Conservation (phyloP, 2,329 filamentous ascomycete genomes). For the Hirsutella thompsonii region DNA sequence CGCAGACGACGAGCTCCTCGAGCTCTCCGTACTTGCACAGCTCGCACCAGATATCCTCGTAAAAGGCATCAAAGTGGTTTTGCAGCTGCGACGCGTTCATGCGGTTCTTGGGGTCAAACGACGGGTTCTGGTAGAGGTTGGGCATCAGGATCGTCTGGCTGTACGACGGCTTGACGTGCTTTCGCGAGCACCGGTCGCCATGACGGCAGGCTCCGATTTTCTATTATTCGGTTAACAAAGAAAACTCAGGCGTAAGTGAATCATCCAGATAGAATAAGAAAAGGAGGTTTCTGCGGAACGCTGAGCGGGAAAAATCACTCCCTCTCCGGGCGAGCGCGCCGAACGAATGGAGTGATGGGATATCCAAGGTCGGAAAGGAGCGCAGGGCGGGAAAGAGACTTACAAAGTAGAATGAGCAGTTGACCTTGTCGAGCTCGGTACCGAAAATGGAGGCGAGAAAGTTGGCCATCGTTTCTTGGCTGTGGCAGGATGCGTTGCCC, state of each 20-base stretch:
- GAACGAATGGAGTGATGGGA: no score
- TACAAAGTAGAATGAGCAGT: conserved; percentile 88
- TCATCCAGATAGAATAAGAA: no score
- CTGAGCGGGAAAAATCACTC: no score
- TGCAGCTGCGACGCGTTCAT: conserved; percentile 95
- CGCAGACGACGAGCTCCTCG: conserved; percentile 95
- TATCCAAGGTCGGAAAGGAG: no score
- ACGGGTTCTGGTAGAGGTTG: conserved; percentile 97
- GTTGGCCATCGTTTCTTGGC: conserved; percentile 59
- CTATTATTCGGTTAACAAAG: conserved; percentile 15
- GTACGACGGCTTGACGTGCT: conserved; percentile 99
- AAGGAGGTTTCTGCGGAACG: no score
- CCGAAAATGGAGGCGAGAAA: conserved; percentile 99
- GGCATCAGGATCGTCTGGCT: conserved; percentile 94
- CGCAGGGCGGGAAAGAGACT: conserved; percentile 7
- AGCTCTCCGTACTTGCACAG: conserved; percentile 98
- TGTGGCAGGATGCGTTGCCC: no score
- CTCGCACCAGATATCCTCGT: conserved; percentile 99
- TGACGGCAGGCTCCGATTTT: conserved; percentile 98
- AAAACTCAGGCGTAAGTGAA: no score
- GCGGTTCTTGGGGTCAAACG: conserved; percentile 90
- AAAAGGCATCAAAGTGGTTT: conserved; percentile 99
- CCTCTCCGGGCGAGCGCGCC: no score
- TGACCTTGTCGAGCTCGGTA: conserved; percentile 98
- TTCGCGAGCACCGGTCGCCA: conserved; percentile 93